Base-by-base conservation (phyloP, 192 early-diverging fungal genomes). In the Coemansia sp. region DNA sequence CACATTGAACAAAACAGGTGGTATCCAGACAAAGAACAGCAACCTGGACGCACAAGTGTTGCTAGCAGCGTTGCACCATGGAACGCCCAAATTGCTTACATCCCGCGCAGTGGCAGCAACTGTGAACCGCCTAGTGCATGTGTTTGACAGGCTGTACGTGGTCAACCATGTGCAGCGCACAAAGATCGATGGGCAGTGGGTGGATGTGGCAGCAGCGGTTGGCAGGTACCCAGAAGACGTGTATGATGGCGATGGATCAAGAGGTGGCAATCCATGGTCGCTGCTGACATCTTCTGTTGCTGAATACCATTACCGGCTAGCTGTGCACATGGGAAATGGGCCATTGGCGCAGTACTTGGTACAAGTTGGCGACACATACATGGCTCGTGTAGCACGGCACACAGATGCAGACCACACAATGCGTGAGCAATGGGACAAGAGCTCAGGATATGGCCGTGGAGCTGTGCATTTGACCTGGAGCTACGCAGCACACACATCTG, bases 181-280 rank as follows among this genome's bases (percentile, higher is more conserved):
- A 2, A 53, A 66, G 14, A 63, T 75, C 34, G 24, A 31, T 25
- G 63, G 70, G 3, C 23, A 34, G 1, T 18, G 14, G 1, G 61
- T 74, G 17, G 68, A 65, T 3, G 40, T 75, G 2, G 88, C 79
- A 14, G 79, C 76, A 12, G 89, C 86, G 0, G 79, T 89, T 23
- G 92, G 90, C 11, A 62, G 92, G 28, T 94, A 94, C 58, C 74
- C 83, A 1, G 92, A 89, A 66, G 92, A 94, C 73, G 73, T 75
- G 15, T 94, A 94, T 50, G 70, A 92, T 56, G 90, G 90, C 25
- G 70, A 81, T 31, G 85, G 78, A 10, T 64, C 65, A 3, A 73
- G 67, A 7, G 15, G 56, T 5, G 92, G 87, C 18, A 93, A 93
- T 61, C 89, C 92, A 2, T 94, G 92, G 92, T 80, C 86, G 20